Evolutionary conservation across 2,329 filamentous ascomycete genomes (phyloP).

Genomic region (Tolypocladium pustulatum): DNA sequence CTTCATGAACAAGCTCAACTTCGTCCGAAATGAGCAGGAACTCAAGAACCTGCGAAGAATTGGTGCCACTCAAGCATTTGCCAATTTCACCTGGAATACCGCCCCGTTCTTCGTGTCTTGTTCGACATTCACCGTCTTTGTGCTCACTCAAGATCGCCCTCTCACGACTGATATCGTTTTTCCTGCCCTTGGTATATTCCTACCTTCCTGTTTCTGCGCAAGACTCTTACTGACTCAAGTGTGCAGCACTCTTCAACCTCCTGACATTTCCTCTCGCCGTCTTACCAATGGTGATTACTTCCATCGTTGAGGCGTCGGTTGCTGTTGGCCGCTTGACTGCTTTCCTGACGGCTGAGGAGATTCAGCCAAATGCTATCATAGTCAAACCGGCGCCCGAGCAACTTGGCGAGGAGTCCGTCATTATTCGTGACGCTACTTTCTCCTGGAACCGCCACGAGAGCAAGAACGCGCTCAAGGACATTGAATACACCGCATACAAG

Average conservation of each 20-base stretch:
- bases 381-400: constrained; percentile 60
- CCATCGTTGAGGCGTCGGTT: constrained; percentile 91
- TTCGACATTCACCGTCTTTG: constrained; percentile 90
- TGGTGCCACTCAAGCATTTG: constrained; percentile 83
- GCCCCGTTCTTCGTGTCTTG: constrained; percentile 97
- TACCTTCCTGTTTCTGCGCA: not conserved
- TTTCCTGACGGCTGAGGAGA: constrained; percentile 79
- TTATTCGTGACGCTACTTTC: constrained; percentile 76
- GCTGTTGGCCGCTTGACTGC: constrained; percentile 76
- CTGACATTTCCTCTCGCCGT: constrained; percentile 91
- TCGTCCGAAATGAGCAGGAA: constrained; percentile 91
- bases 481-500: constrained; percentile 82
- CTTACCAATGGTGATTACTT: constrained; percentile 94
- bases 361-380: constrained; percentile 74
- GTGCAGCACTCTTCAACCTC: constrained; percentile 80
- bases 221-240: not conserved
- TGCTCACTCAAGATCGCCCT: constrained; percentile 69
- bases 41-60: constrained; percentile 94
- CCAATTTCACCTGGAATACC: constrained; percentile 96
- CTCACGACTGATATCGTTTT: constrained; percentile 94
- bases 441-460: constrained; percentile 85
- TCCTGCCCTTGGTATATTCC: constrained; percentile 51
- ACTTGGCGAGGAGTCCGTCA: constrained; percentile 74
- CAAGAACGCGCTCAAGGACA: constrained; percentile 63
- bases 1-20: constrained; percentile 96